Conservation (phyloP, 2,329 filamentous ascomycete genomes). For the Beauveria brongniartii region DNA sequence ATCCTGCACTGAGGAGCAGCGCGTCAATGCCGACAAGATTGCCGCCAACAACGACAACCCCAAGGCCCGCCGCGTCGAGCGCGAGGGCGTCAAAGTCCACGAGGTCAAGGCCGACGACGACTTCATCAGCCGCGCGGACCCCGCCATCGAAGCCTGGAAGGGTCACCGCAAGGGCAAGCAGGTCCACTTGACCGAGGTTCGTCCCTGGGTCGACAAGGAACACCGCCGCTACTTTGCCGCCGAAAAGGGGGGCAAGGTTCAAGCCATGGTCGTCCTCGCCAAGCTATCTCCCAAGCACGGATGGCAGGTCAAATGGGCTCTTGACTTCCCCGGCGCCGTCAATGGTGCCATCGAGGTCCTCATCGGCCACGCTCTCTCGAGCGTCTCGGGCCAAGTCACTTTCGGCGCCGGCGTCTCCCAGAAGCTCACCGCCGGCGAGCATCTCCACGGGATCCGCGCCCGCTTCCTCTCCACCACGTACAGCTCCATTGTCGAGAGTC, state of each 20-base stretch:
- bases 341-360: constrained; percentile 80
- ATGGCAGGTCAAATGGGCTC: constrained; percentile 93
- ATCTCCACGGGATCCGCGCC: constrained; percentile 71
- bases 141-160: constrained; percentile 72
- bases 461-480: constrained; percentile 79
- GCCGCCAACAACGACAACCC: constrained; percentile 54
- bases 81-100: constrained; percentile 73
- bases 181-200: constrained; percentile 83
- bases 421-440: constrained; percentile 69
- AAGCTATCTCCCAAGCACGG: constrained; percentile 74
- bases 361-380: constrained; percentile 59
- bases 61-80: constrained; percentile 74
- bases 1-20: constrained; percentile 82
- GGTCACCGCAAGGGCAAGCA: constrained; percentile 71
- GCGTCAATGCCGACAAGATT: constrained; percentile 67
- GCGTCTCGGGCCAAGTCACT: constrained; percentile 54
- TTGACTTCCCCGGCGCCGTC: constrained; percentile 84
- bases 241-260: constrained; percentile 63
- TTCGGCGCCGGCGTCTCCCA: constrained; percentile 78
- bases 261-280: constrained; percentile 72
- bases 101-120: constrained; percentile 64
- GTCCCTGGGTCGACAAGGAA: constrained; percentile 74
- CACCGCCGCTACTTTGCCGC: constrained; percentile 85
- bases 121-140: constrained; percentile 60
- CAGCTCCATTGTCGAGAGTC: constrained; percentile 70